These are phyloP conservation scores for Baeospora myosura DNA, from an alignment of 1,284 basidiomycete species.

Conservation along the genomic window DNA sequence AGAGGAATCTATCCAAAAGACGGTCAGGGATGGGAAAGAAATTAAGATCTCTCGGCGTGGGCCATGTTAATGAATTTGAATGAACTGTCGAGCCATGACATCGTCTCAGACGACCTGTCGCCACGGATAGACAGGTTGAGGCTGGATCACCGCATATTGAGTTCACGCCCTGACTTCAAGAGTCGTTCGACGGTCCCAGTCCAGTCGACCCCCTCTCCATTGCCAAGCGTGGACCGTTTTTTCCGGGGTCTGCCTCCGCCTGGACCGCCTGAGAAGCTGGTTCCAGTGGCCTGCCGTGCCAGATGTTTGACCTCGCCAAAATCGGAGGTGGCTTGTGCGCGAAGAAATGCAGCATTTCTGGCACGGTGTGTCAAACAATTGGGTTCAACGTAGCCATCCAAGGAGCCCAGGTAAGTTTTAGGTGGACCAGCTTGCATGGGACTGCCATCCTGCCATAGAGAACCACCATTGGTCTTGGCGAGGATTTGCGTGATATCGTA, in stretches of 20 bases:
- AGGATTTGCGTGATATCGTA: slow-evolving; percentile 70
- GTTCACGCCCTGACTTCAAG: slow-evolving; percentile 8
- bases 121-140: too few relatives aligned
- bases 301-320: slow-evolving; percentile 62
- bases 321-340: slow-evolving; percentile 66
- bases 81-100: too few relatives aligned
- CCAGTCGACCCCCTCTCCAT: slow-evolving; percentile 34
- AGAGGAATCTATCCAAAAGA: too few relatives aligned
- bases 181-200: slow-evolving; percentile 25
- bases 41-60: too few relatives aligned
- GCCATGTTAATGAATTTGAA: too few relatives aligned
- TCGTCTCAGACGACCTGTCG: too few relatives aligned
- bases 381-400: slow-evolving; percentile 44
- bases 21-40: too few relatives aligned
- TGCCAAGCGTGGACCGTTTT: slow-evolving; percentile 19
- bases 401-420: slow-evolving; percentile 20
- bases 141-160: slow-evolving; percentile 4
- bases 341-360: slow-evolving; percentile 52
- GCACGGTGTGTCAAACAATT: slow-evolving; percentile 62
- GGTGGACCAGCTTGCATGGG: slow-evolving; percentile 35
- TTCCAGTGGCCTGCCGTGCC: slow-evolving; percentile 42
- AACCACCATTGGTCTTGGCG: slow-evolving; percentile 58
- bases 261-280: slow-evolving; percentile 29
- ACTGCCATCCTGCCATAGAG: slow-evolving; percentile 49
- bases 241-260: slow-evolving; percentile 14